phyloP scores from a whole-genome alignment of 495 filamentous ascomycete species.

The Chaetomium fimeti region DNA sequence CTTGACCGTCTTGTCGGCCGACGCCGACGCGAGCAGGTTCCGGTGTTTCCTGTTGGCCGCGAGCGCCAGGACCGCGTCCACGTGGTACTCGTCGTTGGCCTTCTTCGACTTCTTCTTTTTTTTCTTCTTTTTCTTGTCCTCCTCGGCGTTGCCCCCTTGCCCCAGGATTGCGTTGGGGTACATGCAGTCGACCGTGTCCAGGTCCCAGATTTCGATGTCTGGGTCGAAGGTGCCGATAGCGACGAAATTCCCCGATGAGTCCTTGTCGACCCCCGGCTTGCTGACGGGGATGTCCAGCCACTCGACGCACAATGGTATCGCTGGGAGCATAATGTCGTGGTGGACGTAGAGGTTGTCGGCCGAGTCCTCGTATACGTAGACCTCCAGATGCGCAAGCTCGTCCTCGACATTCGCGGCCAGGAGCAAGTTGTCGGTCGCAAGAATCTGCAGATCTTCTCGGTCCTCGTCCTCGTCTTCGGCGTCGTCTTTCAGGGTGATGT shows the following conservation, averaged over 20 bases:
- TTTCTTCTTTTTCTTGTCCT: constrained; percentile 66
- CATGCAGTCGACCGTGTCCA: constrained; percentile 94
- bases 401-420: constrained; percentile 93
- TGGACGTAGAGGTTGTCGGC: constrained; percentile 97
- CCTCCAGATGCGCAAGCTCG: constrained; percentile 91
- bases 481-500: constrained; percentile 79
- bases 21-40: constrained; percentile 93
- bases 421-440: constrained; percentile 87
- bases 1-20: constrained; percentile 95
- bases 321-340: constrained; percentile 98
- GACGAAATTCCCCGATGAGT: constrained; percentile 75
- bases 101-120: constrained; percentile 83
- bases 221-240: constrained; percentile 96
- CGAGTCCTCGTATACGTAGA: constrained; percentile 94
- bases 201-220: constrained; percentile 97
- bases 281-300: constrained; percentile 90
- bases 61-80: constrained; percentile 87
- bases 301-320: constrained; percentile 91
- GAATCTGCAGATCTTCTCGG: constrained; percentile 88
- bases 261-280: constrained; percentile 57
- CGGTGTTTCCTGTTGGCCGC: constrained; percentile 88
- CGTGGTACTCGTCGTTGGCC: constrained; percentile 87
- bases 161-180: constrained; percentile 96
- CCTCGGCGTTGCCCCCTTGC: constrained; percentile 58
- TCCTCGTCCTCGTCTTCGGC: constrained; percentile 77